A percentile compares a stretch with the other conserved stretches of the same genome.
Conservation (phyloP, 768 basidiomycete species). For the Termitomyces sp. region DNA sequence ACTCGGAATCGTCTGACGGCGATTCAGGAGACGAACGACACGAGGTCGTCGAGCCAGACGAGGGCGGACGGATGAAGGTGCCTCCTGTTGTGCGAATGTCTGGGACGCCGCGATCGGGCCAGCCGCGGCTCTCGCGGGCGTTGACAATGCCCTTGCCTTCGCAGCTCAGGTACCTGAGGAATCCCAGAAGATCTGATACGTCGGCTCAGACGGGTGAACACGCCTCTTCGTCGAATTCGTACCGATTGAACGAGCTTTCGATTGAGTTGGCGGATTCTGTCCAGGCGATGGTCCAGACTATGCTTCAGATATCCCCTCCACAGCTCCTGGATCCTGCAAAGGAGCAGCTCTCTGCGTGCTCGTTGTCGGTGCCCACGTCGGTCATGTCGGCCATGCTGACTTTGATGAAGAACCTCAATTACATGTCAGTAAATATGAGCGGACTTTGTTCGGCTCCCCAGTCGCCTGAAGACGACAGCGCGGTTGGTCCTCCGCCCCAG, state of each 20-base stretch:
- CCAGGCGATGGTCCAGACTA: conserved; percentile 87
- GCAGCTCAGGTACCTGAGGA: conserved; percentile 69
- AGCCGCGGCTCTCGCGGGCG: conserved; percentile 68
- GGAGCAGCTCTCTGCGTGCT: conserved; percentile 90
- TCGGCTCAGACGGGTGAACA: not conserved
- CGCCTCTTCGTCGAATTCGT: conserved; percentile 22
- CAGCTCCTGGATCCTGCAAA: conserved; percentile 91
- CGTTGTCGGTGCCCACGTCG: conserved; percentile 82
- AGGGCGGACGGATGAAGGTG: conserved; percentile 19
- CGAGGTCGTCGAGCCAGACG: conserved; percentile 10
- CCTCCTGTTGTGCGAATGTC: conserved; percentile 15
- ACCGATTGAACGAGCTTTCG: conserved; percentile 67
- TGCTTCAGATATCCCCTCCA: conserved; percentile 86
- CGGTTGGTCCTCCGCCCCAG: conserved; percentile 9
- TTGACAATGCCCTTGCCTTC: conserved; percentile 80
- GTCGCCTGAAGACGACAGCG: not conserved
- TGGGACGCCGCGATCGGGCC: conserved; percentile 20
- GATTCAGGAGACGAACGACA: conserved; percentile 26
- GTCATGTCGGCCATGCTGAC: conserved; percentile 88
- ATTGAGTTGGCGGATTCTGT: conserved; percentile 88
- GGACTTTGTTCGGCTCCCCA: conserved; percentile 37
- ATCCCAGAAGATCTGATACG: conserved; percentile 46
- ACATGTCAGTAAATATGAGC: conserved; percentile 83
- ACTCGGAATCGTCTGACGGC: conserved; percentile 50
- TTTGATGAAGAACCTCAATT: conserved; percentile 92